These are phyloP conservation scores for Parasitella parasitica DNA, from an alignment of 371 early-diverging fungal genomes.

Conservation along the genomic window DNA sequence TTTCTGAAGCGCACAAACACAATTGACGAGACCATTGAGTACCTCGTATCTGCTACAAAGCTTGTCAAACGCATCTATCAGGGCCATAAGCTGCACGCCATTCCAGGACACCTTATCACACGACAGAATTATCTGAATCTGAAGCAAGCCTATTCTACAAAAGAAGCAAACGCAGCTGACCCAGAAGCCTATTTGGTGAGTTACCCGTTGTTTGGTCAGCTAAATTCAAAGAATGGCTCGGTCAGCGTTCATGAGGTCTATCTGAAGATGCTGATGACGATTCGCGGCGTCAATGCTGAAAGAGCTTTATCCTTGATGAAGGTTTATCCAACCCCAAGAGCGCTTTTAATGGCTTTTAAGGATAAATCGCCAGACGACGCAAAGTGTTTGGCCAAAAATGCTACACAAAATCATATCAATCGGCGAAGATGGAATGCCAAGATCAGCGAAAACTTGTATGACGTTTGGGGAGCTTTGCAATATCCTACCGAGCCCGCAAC, in stretches of 20 bases:
- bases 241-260: constrained; percentile 71
- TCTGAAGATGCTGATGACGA: constrained; percentile 77
- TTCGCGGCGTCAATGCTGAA: constrained; percentile 80
- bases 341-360: constrained; percentile 47
- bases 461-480: constrained; percentile 56
- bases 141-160: constrained; percentile 33
- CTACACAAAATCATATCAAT: constrained; percentile 35
- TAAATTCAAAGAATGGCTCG: constrained; percentile 72
- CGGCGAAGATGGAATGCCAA: constrained; percentile 52
- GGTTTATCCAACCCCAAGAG: constrained; percentile 69
- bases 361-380: constrained; percentile 27
- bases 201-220: constrained; percentile 57
- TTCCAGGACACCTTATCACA: constrained; percentile 58
- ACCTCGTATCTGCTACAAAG: constrained; percentile 63
- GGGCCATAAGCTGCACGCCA: constrained; percentile 50
- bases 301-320: constrained; percentile 73
- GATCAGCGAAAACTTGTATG: constrained; percentile 54
- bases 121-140: constrained; percentile 53
- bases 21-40: constrained; percentile 77
- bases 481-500: neutral
- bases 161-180: too few species aligned
- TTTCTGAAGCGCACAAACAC: constrained; percentile 71
- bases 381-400: constrained; percentile 34
- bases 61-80: constrained; percentile 48
- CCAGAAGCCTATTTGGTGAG: constrained; percentile 46